Evolutionary conservation across 2,329 filamentous ascomycete genomes (phyloP).

Genomic region (Colletotrichum cereale): DNA sequence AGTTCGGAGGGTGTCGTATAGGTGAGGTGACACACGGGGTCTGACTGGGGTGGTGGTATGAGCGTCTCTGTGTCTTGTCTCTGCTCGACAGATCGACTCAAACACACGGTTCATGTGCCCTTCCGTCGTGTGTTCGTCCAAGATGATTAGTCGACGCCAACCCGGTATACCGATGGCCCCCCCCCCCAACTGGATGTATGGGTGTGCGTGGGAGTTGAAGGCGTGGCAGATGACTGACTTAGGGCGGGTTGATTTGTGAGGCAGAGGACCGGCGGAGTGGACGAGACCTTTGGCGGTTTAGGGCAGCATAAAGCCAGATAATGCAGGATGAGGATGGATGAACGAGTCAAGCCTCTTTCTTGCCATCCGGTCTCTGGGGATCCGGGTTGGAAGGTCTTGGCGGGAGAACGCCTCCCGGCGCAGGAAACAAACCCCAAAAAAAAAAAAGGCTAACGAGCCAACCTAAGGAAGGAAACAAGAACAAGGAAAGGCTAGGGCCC

Average conservation of each 20-base stretch:
- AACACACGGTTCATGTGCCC: slow-evolving; percentile 17
- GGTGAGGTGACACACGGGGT: background rate
- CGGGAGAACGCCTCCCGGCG: slow-evolving; percentile 9
- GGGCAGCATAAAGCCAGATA: background rate
- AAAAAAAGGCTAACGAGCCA: background rate
- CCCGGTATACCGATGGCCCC: slow-evolving; percentile 26
- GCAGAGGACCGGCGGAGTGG: background rate
- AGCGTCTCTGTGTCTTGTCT: background rate
- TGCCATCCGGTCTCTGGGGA: slow-evolving; percentile 6
- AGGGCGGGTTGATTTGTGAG: background rate
- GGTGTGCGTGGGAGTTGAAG: slow-evolving; percentile 4
- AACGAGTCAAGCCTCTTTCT: slow-evolving; percentile 24
- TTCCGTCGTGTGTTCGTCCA: slow-evolving; percentile 3
- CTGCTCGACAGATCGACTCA: slow-evolving; percentile 5
- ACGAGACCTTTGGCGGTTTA: background rate
- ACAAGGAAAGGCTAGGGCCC: background rate
- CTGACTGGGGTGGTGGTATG: slow-evolving; percentile 5
- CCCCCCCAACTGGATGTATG: background rate
- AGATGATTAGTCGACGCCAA: slow-evolving; percentile 32
- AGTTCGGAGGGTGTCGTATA: slow-evolving; percentile 1
- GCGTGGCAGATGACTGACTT: slow-evolving; percentile 13
- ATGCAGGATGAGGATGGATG: slow-evolving; percentile 7
- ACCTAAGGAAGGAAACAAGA: background rate
- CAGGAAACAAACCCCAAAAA: slow-evolving; percentile 3
- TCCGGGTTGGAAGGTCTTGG: background rate